Evolutionary conservation across 202 grass and related monocot genomes (phyloP), one percentile per base, ranked within the genome.

Genomic region (Brachypodium distachyon): DNA sequence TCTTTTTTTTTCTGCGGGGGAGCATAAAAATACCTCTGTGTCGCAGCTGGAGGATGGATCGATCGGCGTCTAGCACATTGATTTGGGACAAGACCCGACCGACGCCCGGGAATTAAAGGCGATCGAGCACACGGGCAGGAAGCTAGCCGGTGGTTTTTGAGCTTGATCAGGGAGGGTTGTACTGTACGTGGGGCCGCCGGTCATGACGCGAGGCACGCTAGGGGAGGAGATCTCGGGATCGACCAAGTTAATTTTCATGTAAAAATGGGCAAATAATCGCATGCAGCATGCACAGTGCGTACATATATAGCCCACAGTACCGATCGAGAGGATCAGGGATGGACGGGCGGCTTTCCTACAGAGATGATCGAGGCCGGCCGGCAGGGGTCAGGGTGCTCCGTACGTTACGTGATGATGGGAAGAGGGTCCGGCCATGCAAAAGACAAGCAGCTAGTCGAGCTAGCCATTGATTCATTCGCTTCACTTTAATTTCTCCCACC

Each of bases 251-350:
- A n/a, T 33, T 49, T 66, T 9, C 49, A 25, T 66, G 38, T 25
- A 21, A 51, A 77, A 72, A 59, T 17, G 79, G 67, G 72, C 21
- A 25, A 40, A 68, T n/a, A 74, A 61, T 46, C n/a, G n/a, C n/a
- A n/a, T n/a, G n/a, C n/a, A n/a, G 76, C 42, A 44, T 31, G 64
- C 82, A 83, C 74, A 79, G 85, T 74, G 44, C 36, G 7, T 26
- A 16, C 22, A 7, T 26, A 58, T 23, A 12, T 2, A 29, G 5
- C 21, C 14, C 19, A 76, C 77, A 76, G 62, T 25, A 54, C 2
- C 7, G 64, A 68, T 67, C 6, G 25, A 51, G n/a, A n/a, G 28
- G 67, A 38, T 56, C 28, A 48, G 32, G 5, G 66, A 48, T 3
- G 23, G 29, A 46, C 23, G 32, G 54, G 50, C 49, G n/a, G n/a